These are phyloP conservation scores for Penicillium sp. DNA, from an alignment of 2,329 filamentous ascomycete genomes.

Conservation along the genomic window DNA sequence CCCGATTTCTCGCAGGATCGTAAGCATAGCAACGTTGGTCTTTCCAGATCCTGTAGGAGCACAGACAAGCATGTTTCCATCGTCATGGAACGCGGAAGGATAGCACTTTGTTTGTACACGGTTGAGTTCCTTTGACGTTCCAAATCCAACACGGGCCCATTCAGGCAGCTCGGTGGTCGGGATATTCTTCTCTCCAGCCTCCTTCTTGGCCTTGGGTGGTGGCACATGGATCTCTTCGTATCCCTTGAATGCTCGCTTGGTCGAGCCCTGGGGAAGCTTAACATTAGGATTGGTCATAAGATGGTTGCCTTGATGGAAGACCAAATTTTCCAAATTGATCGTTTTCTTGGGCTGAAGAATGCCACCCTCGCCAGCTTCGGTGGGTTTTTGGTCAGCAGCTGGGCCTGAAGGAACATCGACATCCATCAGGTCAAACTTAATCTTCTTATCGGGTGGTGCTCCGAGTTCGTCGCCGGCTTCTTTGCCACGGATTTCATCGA, in stretches of 20 bases:
- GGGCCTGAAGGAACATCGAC: conserved; percentile 70
- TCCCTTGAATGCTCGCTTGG: conserved; percentile 92
- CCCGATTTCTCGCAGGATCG: conserved; percentile 92
- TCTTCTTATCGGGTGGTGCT: conserved; percentile 69
- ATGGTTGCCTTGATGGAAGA: conserved; percentile 98
- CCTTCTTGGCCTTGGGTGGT: conserved; percentile 80
- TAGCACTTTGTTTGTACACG: conserved; percentile 94
- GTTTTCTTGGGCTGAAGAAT: conserved; percentile 81
- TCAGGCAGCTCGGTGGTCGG: conserved; percentile 86
- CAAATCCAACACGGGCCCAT: conserved; percentile 86
- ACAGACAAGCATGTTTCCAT: conserved; percentile 97
- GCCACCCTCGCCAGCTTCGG: conserved; percentile 70
- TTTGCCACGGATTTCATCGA: conserved; percentile 83
- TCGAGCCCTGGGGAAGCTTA: conserved; percentile 87
- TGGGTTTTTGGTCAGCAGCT: conserved; percentile 52
- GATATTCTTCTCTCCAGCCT: conserved; percentile 75
- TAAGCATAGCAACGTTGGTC: conserved; percentile 97
- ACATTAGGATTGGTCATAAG: conserved; percentile 99
- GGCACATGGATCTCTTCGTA: conserved; percentile 99
- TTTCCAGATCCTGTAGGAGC: conserved; percentile 97
- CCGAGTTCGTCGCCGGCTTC: conserved; percentile 53
- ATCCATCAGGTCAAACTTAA: conserved; percentile 83
- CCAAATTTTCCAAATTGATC: conserved; percentile 91
- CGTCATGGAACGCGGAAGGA: conserved; percentile 83
- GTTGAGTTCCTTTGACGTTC: conserved; percentile 81